These are phyloP conservation scores for Melanogaster broomeanus DNA, from an alignment of 768 basidiomycete species.

Conservation along the genomic window DNA sequence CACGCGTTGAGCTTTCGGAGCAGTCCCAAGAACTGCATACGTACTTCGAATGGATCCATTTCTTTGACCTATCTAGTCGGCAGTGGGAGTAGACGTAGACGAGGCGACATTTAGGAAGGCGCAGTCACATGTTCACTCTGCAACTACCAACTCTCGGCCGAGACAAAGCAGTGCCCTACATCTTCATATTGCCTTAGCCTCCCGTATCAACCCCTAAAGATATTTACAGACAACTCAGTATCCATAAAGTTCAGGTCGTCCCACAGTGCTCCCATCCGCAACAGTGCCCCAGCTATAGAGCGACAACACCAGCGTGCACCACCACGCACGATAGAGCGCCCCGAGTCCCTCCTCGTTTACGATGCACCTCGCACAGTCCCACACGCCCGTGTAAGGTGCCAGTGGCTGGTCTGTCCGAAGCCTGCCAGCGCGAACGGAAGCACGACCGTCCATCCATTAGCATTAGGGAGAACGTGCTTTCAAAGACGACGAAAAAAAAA, in stretches of 20 bases:
- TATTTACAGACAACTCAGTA: no score
- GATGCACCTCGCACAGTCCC: not conserved
- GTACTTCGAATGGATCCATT: constrained; percentile 73
- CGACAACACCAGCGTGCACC: not conserved
- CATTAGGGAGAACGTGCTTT: not conserved
- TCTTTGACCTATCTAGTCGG: not conserved
- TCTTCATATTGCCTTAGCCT: no score
- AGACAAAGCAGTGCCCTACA: no score
- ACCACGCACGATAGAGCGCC: not conserved
- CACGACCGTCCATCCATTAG: not conserved
- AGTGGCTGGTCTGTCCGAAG: not conserved
- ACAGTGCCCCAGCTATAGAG: no score
- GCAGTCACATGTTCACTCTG: no score
- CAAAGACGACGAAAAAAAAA: not conserved
- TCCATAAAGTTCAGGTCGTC: no score
- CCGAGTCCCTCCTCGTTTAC: not conserved
- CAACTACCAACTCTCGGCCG: no score
- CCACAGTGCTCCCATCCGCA: no score
- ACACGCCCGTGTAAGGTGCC: not conserved
- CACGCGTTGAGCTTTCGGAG: constrained; percentile 68
- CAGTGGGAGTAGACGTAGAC: no score
- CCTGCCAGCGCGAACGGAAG: not conserved
- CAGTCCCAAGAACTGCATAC: constrained; percentile 70
- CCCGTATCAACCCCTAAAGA: no score
- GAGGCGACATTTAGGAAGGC: no score